Evolutionary conservation across 805 yeast genomes (phyloP), one percentile per base, ranked within the genome.

Genomic region (Pichia paraexigua): DNA sequence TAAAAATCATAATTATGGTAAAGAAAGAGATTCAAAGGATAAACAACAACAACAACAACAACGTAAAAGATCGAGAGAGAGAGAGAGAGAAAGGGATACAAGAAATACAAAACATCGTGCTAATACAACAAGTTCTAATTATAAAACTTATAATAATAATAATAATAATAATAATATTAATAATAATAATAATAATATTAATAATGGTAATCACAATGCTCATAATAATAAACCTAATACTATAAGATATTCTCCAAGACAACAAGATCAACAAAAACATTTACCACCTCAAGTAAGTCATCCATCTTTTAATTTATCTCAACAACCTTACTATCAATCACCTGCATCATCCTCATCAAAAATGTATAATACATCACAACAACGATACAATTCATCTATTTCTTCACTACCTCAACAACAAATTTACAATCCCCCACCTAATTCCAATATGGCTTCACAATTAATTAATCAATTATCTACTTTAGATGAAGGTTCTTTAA

Each of bases 401-500:
- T 12, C 30, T 28, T 12, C n/a, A 4, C 35, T 13, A 12, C 35
- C 35, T 30, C 17, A 12, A 12, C 35, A 30, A 22, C 61, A 53
- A 25, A 52, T 49, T 10, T 62, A 57, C 30, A 63, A 55, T 20
- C n/a, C 20, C n/a, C 17, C 39, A 17, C 45, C 52, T n/a, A 49
- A 35, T 22, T 46, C 32, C 3, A 48, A 43, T 18, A 25, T 42
- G 28, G 46, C 54, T n/a, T 25, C 52, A 28, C 53, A 52, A 37
- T 20, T 51, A n/a, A 17, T 48, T 18, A 53, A 51, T 45, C 67
- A 59, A 39, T 54, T 60, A 48, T 65, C 65, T 42, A 55, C 53
- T 17, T 53, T 67, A 56, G 70, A 68, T 52, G 70, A 68, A 22
- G 58, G 54, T 25, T 58, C 71, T 3, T 49, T 69, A n/a, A 69